Base-by-base conservation (phyloP, 2,329 filamentous ascomycete species). In the Furcasterigmium sp. region DNA sequence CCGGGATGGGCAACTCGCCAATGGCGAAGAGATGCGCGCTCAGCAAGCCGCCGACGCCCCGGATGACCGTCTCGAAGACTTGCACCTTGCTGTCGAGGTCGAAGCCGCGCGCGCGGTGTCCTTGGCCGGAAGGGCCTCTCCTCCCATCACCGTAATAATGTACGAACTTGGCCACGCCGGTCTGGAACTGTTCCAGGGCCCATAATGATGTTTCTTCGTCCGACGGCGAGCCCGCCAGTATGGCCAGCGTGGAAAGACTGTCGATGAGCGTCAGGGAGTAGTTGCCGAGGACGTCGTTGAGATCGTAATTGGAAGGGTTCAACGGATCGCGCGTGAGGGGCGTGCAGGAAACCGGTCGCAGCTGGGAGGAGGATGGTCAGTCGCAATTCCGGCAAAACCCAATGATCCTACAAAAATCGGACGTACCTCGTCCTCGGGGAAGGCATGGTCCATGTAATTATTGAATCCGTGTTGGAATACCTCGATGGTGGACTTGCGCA, bases 381-480 rank as follows among this genome's bases (percentile, higher is more conserved):
- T 38, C n/a, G n/a, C n/a, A n/a, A n/a, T 19, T 38, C 11, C 17
- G 18, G 29, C 21, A 19, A 18, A 28, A 30, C 30, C 26, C 2
- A 40, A 5, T 23, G 41, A 29, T 25, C 32, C 3, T 9, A 20
- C 14, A 29, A 30, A 32, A 21, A 13, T 38, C 4, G 11, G 10
- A 15, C 45, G 5, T 32, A 82, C 80, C 77, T 93, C 93, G 59
- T 98, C 93, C 64, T 97, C 93, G 11, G 93, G 93, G 58, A 96
- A 98, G 45, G 91, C 93, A 64, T 95, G 76, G 51, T 79, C 69
- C 83, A 96, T 93, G 70, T 98, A 98, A 64, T 91, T 95, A 67
- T 91, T 83, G 69, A 84, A 97, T 47, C 93, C 93, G 72, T 98
- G 93, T 64, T 95, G 95, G 71, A 97, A 97, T 76, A 97, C 89